Conservation (phyloP, 1,284 basidiomycete genomes). For the Heterobasidion occidentale region DNA sequence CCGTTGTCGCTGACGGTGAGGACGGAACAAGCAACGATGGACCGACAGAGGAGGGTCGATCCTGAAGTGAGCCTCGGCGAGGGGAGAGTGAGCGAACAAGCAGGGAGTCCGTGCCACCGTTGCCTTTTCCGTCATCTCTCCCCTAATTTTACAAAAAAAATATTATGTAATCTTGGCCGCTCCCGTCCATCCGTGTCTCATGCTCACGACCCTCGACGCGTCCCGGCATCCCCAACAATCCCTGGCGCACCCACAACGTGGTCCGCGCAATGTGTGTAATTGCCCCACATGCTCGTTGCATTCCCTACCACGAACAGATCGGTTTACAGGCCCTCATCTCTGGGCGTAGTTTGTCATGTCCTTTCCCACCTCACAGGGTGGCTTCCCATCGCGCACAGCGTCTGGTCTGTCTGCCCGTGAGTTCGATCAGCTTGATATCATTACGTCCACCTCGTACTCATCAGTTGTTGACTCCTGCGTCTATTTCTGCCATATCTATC, state of each 20-base stretch:
- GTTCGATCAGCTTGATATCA: too few relatives aligned
- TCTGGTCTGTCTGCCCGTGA: too few relatives aligned
- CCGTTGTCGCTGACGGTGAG: slow-evolving; percentile 31
- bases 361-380: too few relatives aligned
- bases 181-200: not conserved
- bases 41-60: slow-evolving; percentile 37
- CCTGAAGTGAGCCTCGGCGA: slow-evolving; percentile 18
- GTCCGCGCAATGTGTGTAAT: not conserved
- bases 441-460: too few relatives aligned
- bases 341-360: not conserved
- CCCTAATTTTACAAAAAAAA: not conserved
- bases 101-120: slow-evolving; percentile 8
- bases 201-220: not conserved
- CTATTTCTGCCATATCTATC: too few relatives aligned
- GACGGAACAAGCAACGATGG: slow-evolving; percentile 26
- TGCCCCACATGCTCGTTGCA: too few relatives aligned
- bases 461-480: too few relatives aligned
- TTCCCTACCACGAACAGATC: not conserved
- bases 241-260: not conserved
- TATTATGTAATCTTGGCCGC: slow-evolving; percentile 3
- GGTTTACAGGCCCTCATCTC: not conserved
- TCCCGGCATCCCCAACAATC: too few relatives aligned
- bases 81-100: slow-evolving; percentile 14
- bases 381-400: too few relatives aligned
- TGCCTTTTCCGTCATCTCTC: not conserved